Base-by-base conservation (phyloP, 345 rosid species). In the Citrus maxima region DNA sequence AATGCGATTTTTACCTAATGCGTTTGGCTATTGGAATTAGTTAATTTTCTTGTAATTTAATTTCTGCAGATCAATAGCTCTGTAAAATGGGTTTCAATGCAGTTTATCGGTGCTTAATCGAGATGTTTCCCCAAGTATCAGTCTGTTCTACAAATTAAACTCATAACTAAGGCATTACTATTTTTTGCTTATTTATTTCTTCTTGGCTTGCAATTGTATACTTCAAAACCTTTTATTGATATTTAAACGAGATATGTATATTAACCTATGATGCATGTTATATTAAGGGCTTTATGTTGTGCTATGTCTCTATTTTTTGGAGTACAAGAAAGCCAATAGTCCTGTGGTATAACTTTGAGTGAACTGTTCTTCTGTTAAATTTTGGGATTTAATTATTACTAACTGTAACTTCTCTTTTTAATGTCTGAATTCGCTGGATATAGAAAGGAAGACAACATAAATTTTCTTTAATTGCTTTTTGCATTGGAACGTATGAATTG, bases 51-150 rank as follows among this genome's bases (percentile, higher is more conserved):
- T 32, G 7, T n/a, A 37, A 3, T 42, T 10, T 59, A n/a, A 2
- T 55, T 25, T 30, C 2, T 67, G 76, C 83, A 85, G 86, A 55
- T 79, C 28, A n/a, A 32, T 56, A 63, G 82, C 65, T 55, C 28
- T 73, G 63, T 6, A 68, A 25, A 4, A 95, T 91, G 98, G 92
- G 90, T 34, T 90, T 87, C 89, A 73, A 79, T 54, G 27, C 81
- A 19, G 97, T 95, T 65, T 90, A 85, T 73, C 78, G 70, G n/a
- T 85, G 79, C 80, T 87, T 95, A 84, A 25, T 72, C 79, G 97
- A 90, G 35, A 76, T 93, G 64, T 95, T 91, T 80, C 97, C 98
- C 5, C 91, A 92, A 93, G 98, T 92, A 77, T 73, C 12, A 19
- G 66, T 76, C n/a, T 46, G 0, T 37, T 38, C 46, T 70, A 6